Base-by-base conservation (phyloP, 805 yeast species). In the Cyberlindnera suaveolens region DNA sequence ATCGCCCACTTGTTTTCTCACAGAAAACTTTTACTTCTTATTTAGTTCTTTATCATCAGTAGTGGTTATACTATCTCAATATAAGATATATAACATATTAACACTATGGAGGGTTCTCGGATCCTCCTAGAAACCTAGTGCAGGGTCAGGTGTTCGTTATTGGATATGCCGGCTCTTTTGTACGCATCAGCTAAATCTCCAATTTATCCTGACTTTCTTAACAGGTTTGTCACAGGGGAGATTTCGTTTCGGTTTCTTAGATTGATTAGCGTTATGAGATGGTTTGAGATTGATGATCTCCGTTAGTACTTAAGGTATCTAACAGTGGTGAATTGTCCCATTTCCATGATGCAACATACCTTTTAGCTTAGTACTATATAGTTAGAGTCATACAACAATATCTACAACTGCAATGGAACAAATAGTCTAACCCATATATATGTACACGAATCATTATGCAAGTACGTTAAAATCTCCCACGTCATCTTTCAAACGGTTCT, bases 211-310 rank as follows among this genome's bases (percentile, higher is more conserved):
- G 86, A 80, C 85, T 77, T 67, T 57, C 72, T 76, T 75, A 80
- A 80, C 86, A 80, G 79, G 72, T 71, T 65, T 72, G 85, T 44
- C 80, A 80, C 85, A 80, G 73, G 70, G 66, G 70, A 66, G 71
- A 75, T 79, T 80, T 76, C 85, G 85, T 80, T 79, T 78, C 78
- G 81, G 84, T 75, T 76, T 71, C 82, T 80, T 80, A 80, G 84
- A 80, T 47, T 40, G 50, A 54, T 44, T 44, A 45, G 62, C 62
- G 15, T 47, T 58, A 55, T 58, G 62, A 45, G 50, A 49, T 50
- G 48, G 60, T 36, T 29, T 20, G 39, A 33, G 19, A 37, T 36
- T 38, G 61, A 52, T 17, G 47, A 55, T 30, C 43, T 37, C 44
- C 36, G 49, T 46, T 46, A 33, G 31, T 42, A 41, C 49, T 51